These are phyloP conservation scores for Sapria himalayana DNA, from an alignment of 345 rosid species.

Conservation along the genomic window DNA sequence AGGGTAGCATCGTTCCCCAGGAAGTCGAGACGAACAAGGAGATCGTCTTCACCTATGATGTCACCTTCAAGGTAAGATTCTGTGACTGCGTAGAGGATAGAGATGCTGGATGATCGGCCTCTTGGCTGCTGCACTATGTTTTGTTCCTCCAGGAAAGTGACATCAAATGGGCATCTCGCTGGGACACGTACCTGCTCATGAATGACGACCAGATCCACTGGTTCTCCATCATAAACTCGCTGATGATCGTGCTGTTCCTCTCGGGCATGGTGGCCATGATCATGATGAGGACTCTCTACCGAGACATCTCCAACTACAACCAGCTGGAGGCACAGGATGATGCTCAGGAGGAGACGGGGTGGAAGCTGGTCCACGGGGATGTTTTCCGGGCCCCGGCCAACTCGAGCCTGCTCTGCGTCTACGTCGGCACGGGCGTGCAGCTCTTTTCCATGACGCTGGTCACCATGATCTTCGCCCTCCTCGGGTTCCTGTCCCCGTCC, in stretches of 20 bases:
- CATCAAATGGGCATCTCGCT: slow-evolving; percentile 98
- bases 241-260: slow-evolving; percentile 91
- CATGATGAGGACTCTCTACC: slow-evolving; percentile 90
- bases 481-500: slow-evolving; percentile 90
- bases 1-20: slow-evolving; percentile 73
- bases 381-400: slow-evolving; percentile 78
- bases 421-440: slow-evolving; percentile 90
- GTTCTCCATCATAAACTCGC: slow-evolving; percentile 91
- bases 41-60: slow-evolving; percentile 84
- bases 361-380: slow-evolving; percentile 98
- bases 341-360: slow-evolving; percentile 95
- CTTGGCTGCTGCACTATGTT: no score
- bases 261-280: slow-evolving; percentile 99
- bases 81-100: no score
- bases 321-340: slow-evolving; percentile 97
- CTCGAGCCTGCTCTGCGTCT: slow-evolving; percentile 69
- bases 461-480: slow-evolving; percentile 85
- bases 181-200: slow-evolving; percentile 97
- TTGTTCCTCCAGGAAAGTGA: slow-evolving; percentile 45
- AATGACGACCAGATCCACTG: slow-evolving; percentile 96
- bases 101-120: no score
- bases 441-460: slow-evolving; percentile 82
- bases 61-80: slow-evolving; percentile 48
- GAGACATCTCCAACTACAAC: slow-evolving; percentile 85
- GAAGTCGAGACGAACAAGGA: slow-evolving; percentile 58